Percentiles rank a stretch among this genome's conserved stretches.
phyloP scores from a whole-genome alignment of 2,329 filamentous ascomycete species.

The Emergomyces pasteurianus region DNA sequence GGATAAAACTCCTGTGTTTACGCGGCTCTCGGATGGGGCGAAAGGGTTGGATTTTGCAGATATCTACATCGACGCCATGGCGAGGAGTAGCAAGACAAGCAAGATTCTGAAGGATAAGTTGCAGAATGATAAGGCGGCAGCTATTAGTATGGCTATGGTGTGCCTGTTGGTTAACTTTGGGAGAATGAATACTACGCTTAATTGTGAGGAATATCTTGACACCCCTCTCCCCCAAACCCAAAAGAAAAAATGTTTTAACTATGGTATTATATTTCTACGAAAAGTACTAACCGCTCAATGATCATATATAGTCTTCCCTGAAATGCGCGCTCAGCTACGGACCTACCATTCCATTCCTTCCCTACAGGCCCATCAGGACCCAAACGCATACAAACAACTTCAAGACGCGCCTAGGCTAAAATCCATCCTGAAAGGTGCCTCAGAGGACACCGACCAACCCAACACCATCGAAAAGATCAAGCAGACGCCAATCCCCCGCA shows the following conservation, averaged over 20 bases:
- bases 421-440: slow-evolving; percentile 92
- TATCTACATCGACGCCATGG: slow-evolving; percentile 97
- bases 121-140: slow-evolving; percentile 77
- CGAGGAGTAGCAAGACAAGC: slow-evolving; percentile 95
- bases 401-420: slow-evolving; percentile 94
- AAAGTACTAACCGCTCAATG: neutral
- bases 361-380: slow-evolving; percentile 85
- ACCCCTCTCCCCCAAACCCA: slow-evolving; percentile 3
- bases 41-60: slow-evolving; percentile 73
- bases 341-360: slow-evolving; percentile 98
- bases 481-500: slow-evolving; percentile 54
- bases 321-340: slow-evolving; percentile 94
- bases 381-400: slow-evolving; percentile 92
- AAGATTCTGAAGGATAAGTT: slow-evolving; percentile 97
- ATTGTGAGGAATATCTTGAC: slow-evolving; percentile 62
- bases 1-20: slow-evolving; percentile 60
- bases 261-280: neutral
- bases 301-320: slow-evolving; percentile 67
- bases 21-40: slow-evolving; percentile 75
- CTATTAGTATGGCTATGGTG: slow-evolving; percentile 98
- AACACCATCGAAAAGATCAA: slow-evolving; percentile 75
- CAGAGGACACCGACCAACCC: slow-evolving; percentile 80
- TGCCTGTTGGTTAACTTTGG: slow-evolving; percentile 95
- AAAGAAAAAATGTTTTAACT: neutral
- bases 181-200: slow-evolving; percentile 96